phyloP scores from a whole-genome alignment of 345 rosid genomes.

The Linum lewisii region DNA sequence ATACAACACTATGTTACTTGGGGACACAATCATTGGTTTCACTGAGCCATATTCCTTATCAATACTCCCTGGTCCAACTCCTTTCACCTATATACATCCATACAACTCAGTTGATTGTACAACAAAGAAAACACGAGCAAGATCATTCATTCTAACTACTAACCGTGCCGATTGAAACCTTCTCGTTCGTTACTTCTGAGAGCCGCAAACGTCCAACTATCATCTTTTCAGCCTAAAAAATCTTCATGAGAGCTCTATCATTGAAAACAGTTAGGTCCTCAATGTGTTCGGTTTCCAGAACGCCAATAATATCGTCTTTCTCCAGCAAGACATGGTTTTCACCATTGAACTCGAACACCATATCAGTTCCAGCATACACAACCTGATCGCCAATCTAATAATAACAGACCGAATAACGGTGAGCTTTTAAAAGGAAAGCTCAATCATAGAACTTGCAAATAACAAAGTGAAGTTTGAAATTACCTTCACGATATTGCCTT shows the following conservation, averaged over 20 bases:
- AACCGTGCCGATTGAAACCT: conserved; percentile 89
- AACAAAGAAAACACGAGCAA: background rate
- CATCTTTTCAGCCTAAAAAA: conserved; percentile 84
- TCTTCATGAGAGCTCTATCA: conserved; percentile 80
- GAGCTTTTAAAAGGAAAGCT: conserved; percentile 1
- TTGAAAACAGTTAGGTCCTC: conserved; percentile 89
- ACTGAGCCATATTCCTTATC: conserved; percentile 61
- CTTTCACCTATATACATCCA: conserved; percentile 45
- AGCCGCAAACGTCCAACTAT: conserved; percentile 88
- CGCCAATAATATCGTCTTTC: conserved; percentile 92
- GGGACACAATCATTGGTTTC: conserved; percentile 37
- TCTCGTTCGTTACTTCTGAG: conserved; percentile 81
- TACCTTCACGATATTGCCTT: conserved; percentile 63
- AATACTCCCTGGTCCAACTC: conserved; percentile 71
- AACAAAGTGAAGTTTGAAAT: background rate
- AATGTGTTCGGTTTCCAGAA: conserved; percentile 79
- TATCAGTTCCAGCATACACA: conserved; percentile 81
- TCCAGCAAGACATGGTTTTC: conserved; percentile 68
- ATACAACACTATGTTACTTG: conserved; percentile 74
- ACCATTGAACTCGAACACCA: conserved; percentile 72
- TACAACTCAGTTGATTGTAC: background rate
- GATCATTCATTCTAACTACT: background rate
- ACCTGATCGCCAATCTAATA: conserved; percentile 73
- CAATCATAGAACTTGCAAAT: background rate
- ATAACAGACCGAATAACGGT: background rate